Base-by-base conservation (phyloP, 2,329 filamentous ascomycete species). In the Alternaria incomplexa region DNA sequence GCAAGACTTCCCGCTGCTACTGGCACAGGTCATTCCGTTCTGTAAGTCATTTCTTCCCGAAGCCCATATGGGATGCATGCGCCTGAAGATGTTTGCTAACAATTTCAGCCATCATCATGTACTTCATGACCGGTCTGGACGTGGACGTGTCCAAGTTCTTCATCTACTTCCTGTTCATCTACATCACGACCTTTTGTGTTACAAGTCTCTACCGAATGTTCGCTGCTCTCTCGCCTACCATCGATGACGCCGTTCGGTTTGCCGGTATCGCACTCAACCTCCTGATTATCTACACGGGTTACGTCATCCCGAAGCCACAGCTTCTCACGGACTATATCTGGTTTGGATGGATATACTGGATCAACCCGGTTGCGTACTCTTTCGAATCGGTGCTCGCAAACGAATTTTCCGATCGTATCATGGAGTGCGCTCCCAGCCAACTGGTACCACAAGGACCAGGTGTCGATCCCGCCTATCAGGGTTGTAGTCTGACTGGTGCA, bases 321-420 rank as follows among this genome's bases (percentile, higher is more conserved):
- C 79, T 90, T n/a, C 77, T 89, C 1, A 66, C 77, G 25, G 66
- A 86, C 7, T 89, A 89, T 56, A 89, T 89, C 56, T 90, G 88
- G 88, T 90, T 90, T 64, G 88, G 88, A 13, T 79, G 76, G 77
- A 45, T 78, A 1, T 76, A 82, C 68, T 82, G 78, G 67, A 70
- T 84, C 57, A 85, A 85, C 48, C 85, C 85, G 0, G 73, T 85
- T 9, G 73, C 79, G 0, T 92, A 91, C 68, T 84, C 86, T 1
- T 92, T 91, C 66, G 90, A 92, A 74, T 86, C 87, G 4, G 86
- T 92, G 3, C 80, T 92, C 65, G 78, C 88, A 0, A 93, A 91
- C 68, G 90, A 93, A 69, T 90, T 91, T 66, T 76, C 83, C 3
- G 83, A 83, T 57, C 81, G 84, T 6, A 79, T 80, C 0, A 88